These are phyloP conservation scores for Kurtzmaniella quercitrusa DNA, from an alignment of 1,139 yeast species.

Conservation along the genomic window DNA sequence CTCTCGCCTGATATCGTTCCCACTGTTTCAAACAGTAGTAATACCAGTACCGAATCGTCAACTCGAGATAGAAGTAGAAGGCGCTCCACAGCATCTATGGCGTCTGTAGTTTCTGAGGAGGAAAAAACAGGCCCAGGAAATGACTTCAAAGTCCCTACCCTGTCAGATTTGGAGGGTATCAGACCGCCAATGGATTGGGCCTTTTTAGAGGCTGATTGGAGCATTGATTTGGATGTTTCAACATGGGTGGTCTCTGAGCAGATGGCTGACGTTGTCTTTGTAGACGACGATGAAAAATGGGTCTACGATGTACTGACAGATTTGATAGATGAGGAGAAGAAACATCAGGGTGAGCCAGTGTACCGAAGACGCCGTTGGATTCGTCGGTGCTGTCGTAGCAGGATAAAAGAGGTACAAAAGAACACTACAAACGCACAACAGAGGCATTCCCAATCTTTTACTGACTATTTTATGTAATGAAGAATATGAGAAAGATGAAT, in stretches of 20 bases:
- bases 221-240: slow-evolving; percentile 53
- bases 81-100: slow-evolving; percentile 10
- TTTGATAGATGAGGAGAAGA: slow-evolving; percentile 1
- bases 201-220: slow-evolving; percentile 49
- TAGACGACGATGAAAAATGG: slow-evolving; percentile 75
- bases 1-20: slow-evolving; percentile 1
- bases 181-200: slow-evolving; percentile 58
- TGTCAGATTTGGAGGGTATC: slow-evolving; percentile 32
- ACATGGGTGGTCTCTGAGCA: slow-evolving; percentile 54
- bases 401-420: not conserved
- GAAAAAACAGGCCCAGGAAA: slow-evolving; percentile 37
- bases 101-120: slow-evolving; percentile 22
- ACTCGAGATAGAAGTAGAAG: slow-evolving; percentile 10
- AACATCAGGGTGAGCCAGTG: slow-evolving; percentile 11
- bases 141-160: slow-evolving; percentile 13
- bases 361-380: slow-evolving; percentile 58
- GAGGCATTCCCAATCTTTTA: slow-evolving; percentile 3
- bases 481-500: not conserved
- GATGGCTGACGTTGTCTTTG: slow-evolving; percentile 49
- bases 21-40: not conserved
- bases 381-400: slow-evolving; percentile 25
- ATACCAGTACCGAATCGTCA: slow-evolving; percentile 10
- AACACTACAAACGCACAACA: not conserved
- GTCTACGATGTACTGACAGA: slow-evolving; percentile 52
- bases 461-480: slow-evolving; percentile 5